phyloP scores from a whole-genome alignment of 2,329 filamentous ascomycete genomes.

The Huntiella moniliformis region DNA sequence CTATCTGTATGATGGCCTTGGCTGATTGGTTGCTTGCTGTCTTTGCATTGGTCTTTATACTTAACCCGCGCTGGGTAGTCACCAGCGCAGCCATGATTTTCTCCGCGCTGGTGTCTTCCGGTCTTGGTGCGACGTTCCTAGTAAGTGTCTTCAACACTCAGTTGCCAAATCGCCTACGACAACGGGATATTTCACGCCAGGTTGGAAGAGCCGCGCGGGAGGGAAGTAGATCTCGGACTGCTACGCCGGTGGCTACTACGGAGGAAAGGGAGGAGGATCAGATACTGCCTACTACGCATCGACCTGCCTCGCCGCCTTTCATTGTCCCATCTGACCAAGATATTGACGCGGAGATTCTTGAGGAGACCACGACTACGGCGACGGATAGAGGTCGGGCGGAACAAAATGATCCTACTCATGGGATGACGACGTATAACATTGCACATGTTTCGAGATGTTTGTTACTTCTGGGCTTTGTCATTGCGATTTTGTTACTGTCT shows the following conservation, averaged over 20 bases:
- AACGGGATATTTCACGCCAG: conserved; percentile 17
- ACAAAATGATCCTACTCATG: conserved; percentile 16
- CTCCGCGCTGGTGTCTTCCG: conserved; percentile 34
- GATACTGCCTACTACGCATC: conserved; percentile 11
- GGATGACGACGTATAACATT: conserved; percentile 23
- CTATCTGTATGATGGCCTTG: conserved; percentile 35
- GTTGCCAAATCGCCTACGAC: conserved; percentile 32
- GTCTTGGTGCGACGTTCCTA: conserved; percentile 37
- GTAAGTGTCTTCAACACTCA: conserved; percentile 42
- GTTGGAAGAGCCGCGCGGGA: neutral
- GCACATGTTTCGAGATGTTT: conserved; percentile 38
- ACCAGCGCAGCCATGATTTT: conserved; percentile 36
- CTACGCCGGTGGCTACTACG: conserved; percentile 19
- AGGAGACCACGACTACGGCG: conserved; percentile 13
- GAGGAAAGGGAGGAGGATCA: conserved; percentile 5
- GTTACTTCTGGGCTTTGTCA: conserved; percentile 33
- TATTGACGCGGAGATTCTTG: conserved; percentile 39
- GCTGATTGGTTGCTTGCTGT: conserved; percentile 28
- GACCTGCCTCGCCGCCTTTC: conserved; percentile 21
- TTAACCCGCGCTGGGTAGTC: conserved; percentile 22
- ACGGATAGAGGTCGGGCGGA: conserved; percentile 17
- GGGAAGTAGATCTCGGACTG: neutral
- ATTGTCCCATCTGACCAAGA: conserved; percentile 47
- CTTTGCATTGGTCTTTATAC: conserved; percentile 14
- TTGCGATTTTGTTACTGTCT: conserved; percentile 40